A percentile compares a stretch with the other conserved stretches of the same genome.
These are phyloP conservation scores for Spathaspora sp. DNA, from an alignment of 1,139 yeast species.

Conservation along the genomic window DNA sequence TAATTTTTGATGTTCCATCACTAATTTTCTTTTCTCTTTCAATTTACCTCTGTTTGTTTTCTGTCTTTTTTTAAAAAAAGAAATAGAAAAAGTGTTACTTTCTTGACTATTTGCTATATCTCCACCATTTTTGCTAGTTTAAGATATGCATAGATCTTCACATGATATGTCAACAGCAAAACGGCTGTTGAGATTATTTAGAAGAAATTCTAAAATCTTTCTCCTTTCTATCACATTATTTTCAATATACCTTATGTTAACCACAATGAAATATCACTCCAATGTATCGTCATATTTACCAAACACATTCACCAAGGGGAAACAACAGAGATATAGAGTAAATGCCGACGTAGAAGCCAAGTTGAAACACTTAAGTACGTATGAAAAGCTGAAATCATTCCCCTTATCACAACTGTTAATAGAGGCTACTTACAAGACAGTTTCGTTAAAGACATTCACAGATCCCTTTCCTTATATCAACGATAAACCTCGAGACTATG, in stretches of 20 bases:
- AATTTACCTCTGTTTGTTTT: no score
- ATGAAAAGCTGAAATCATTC: constrained; percentile 9
- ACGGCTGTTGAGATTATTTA: background rate
- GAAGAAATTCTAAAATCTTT: background rate
- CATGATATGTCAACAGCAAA: background rate
- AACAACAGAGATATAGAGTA: background rate
- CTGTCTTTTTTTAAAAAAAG: no score
- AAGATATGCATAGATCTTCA: background rate
- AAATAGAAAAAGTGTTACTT: no score
- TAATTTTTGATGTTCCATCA: no score
- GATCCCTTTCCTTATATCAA: constrained; percentile 18
- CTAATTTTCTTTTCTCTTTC: no score
- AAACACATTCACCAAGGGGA: background rate
- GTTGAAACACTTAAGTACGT: constrained; percentile 4
- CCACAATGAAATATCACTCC: background rate
- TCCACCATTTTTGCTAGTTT: no score
- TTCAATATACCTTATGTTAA: background rate
- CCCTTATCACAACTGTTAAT: constrained; percentile 12
- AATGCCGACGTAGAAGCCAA: background rate
- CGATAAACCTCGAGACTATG: constrained; percentile 13
- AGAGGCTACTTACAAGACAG: background rate
- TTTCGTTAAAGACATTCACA: constrained; percentile 17
- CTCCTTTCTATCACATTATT: background rate
- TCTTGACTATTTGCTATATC: no score
- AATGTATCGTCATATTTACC: background rate